Evolutionary conservation across 31 red algal genomes (phyloP).

Genomic region (Asparagopsis taxiformis): DNA sequence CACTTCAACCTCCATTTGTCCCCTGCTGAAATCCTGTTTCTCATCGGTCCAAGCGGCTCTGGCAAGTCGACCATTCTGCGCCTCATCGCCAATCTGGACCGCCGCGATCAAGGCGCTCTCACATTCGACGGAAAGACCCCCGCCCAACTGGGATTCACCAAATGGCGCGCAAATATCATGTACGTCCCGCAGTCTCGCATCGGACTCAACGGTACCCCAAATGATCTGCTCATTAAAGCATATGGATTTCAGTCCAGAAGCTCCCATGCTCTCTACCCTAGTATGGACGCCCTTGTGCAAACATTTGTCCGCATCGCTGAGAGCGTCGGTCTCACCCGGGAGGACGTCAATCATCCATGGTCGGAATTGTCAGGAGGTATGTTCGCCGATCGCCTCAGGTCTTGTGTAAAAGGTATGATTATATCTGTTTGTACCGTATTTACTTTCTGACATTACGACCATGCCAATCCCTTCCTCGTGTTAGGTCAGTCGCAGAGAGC

Average conservation of each 20-base stretch:
- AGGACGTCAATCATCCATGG: conserved; percentile 25
- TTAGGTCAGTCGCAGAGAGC: conserved; percentile 43
- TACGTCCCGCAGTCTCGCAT: conserved; percentile 54
- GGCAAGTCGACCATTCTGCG: conserved; percentile 67
- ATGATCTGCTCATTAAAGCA: conserved; percentile 15
- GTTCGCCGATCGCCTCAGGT: background rate
- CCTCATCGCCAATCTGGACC: conserved; percentile 54
- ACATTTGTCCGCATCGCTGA: conserved; percentile 4
- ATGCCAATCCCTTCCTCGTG: background rate
- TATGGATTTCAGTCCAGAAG: conserved; percentile 8
- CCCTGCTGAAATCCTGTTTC: conserved; percentile 33
- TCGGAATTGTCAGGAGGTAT: conserved; percentile 40
- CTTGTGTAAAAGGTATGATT: too few relatives aligned
- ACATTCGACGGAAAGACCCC: conserved; percentile 12
- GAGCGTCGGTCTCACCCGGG: conserved; percentile 1
- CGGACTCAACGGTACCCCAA: conserved; percentile 29
- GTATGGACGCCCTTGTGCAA: too few relatives aligned
- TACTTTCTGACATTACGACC: too few relatives aligned
- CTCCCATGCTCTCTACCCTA: too few relatives aligned
- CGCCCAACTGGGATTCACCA: conserved; percentile 9
- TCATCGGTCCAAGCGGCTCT: conserved; percentile 60
- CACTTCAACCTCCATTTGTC: background rate
- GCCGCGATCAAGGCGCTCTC: conserved; percentile 14
- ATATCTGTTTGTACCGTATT: too few relatives aligned
- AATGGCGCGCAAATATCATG: conserved; percentile 46